phyloP scores from a whole-genome alignment of 2,329 filamentous ascomycete genomes.

The Fusarium ambrosium region DNA sequence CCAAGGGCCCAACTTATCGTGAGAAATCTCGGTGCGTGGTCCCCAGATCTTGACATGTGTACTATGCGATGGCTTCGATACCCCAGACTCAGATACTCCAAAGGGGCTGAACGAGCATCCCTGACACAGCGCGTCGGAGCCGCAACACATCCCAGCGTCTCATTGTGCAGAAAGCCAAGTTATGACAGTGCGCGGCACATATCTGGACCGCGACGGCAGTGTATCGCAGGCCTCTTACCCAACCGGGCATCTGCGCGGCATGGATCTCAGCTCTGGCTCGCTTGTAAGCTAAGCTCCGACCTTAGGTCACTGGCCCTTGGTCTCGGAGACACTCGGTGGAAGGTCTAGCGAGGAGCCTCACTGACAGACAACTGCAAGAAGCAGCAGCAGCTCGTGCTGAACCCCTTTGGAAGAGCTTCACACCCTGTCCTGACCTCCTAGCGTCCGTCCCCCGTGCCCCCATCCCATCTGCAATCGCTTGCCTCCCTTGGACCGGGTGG shows the following conservation, averaged over 20 bases:
- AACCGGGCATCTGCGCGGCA: constrained; percentile 1
- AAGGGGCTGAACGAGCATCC: constrained; percentile 16
- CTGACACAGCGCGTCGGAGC: constrained; percentile 34
- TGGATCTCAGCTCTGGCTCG: constrained; percentile 11
- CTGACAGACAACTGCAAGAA: not conserved
- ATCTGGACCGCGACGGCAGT: not conserved
- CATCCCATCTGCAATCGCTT: constrained; percentile 5
- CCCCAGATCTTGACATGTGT: constrained; percentile 34
- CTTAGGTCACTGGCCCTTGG: constrained; percentile 15
- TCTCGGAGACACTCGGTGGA: constrained; percentile 4
- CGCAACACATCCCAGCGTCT: constrained; percentile 21
- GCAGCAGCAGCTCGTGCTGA: constrained; percentile 5
- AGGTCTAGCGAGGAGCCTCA: not conserved
- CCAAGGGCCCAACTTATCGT: not conserved
- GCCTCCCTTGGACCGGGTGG: constrained; percentile 47
- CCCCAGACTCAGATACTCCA: constrained; percentile 22
- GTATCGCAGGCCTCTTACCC: not conserved
- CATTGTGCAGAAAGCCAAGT: constrained; percentile 13
- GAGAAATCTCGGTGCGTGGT: constrained; percentile 15
- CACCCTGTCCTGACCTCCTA: constrained; percentile 11
- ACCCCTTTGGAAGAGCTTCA: constrained; percentile 9
- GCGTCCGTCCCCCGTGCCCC: constrained; percentile 28
- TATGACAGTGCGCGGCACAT: not conserved
- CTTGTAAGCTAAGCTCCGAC: constrained; percentile 15
- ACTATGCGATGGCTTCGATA: constrained; percentile 11